These are phyloP conservation scores for Leishmania turanica DNA, from an alignment of 208 protist species.

Conservation along the genomic window DNA sequence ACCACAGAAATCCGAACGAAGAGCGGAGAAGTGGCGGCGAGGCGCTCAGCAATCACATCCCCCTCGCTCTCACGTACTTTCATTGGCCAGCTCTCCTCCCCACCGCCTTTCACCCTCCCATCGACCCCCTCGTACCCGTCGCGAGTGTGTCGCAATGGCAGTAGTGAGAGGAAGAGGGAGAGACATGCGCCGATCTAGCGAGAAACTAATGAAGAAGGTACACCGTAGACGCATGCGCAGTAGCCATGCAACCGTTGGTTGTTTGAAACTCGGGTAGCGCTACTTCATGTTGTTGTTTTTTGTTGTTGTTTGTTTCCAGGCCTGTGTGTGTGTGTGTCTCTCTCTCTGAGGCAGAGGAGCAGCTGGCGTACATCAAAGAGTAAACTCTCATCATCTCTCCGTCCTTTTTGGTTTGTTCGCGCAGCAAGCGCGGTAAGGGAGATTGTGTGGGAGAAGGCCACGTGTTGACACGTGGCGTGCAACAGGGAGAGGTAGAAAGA, in stretches of 20 bases:
- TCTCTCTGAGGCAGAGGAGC: not conserved
- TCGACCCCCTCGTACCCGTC: not conserved
- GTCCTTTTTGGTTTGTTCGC: not conserved
- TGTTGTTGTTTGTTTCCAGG: not conserved
- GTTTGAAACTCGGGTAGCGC: not conserved
- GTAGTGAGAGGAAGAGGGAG: not conserved
- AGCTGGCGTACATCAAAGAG: slow-evolving; percentile 2
- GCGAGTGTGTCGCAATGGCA: no score
- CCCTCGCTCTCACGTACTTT: not conserved
- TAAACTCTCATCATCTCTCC: not conserved
- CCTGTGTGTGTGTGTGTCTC: not conserved
- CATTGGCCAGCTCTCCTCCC: not conserved
- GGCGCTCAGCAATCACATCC: not conserved
- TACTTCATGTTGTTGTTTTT: not conserved
- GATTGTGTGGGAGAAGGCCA: not conserved
- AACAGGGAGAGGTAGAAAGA: not conserved
- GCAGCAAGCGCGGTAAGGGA: not conserved
- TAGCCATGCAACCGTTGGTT: not conserved
- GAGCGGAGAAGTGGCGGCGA: not conserved
- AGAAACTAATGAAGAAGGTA: not conserved
- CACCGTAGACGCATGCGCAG: not conserved
- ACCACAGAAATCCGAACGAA: no score
- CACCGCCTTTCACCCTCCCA: not conserved
- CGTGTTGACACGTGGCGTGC: no score
- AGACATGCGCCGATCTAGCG: not conserved